Evolutionary conservation across 1,284 basidiomycete species (phyloP), one percentile per base, ranked within the genome.

Genomic region (Pyrrhoderma lamaoense): DNA sequence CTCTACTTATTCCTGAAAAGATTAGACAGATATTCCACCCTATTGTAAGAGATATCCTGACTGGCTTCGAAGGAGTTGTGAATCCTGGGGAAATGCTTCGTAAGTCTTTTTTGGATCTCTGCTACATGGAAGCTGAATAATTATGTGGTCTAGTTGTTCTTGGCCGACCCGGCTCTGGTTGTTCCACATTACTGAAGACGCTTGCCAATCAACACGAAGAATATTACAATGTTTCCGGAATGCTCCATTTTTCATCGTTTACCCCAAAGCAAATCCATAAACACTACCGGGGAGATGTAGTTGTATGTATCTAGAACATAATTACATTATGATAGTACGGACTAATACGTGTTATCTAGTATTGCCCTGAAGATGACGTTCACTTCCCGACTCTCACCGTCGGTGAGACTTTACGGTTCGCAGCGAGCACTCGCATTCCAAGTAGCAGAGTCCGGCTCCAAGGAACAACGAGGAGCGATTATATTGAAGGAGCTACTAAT

Each of bases 341-440:
- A 31, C 27, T 31, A 5, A 31, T 31, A 11, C 27, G 27, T 11
- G 27, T 31, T 11, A 31, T 31, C 11, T 31, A 31, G 27, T 60
- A 60, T 49, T 55, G 47, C 39, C 51, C 55, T 3, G 59, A 60
- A 35, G 70, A 56, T 54, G 70, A 72, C 56, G 58, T 64, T n/a
- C 70, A 72, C 55, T 64, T 67, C 46, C 65, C 70, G 2, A 64
- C 66, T 13, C 60, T 72, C 25, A 70, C 67, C 8, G 69, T 71
- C 3, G 59, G 46, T 53, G 61, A 59, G 53, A 65, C 64, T 1
- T 52, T 65, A 34, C 46, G 59, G 47, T 57, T 69, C 58, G 43
- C 67, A 47, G 47, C 62, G 13, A 54, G 52, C 8, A 58, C 57
- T 27, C 57, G 60, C 25, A 56, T 59, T 34, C 64, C 63, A 42